phyloP scores from a whole-genome alignment of 1,139 yeast genomes.

The Suhomyces wounanorum region DNA sequence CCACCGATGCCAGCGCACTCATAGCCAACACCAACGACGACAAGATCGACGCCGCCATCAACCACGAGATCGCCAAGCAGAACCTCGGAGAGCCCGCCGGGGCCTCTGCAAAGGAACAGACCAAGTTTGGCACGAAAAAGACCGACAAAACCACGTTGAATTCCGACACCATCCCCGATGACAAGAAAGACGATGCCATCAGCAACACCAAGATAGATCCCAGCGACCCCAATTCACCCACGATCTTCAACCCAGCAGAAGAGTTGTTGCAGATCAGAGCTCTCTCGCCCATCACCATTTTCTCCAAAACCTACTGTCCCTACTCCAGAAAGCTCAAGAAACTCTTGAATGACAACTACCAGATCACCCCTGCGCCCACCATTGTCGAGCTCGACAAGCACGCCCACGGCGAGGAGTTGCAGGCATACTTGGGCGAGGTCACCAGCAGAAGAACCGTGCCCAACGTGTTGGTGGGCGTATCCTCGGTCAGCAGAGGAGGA shows the following conservation, averaged over 20 bases:
- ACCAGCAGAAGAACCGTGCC: constrained; percentile 75
- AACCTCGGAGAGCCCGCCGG: constrained; percentile 7
- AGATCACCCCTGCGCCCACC: constrained; percentile 68
- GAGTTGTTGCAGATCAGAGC: constrained; percentile 61
- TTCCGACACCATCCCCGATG: constrained; percentile 10
- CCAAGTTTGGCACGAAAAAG: not conserved
- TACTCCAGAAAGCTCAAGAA: constrained; percentile 71
- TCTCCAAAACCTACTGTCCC: constrained; percentile 75
- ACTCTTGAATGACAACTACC: constrained; percentile 62
- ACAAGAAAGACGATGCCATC: constrained; percentile 13
- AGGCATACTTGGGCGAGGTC: constrained; percentile 54
- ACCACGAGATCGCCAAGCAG: constrained; percentile 36
- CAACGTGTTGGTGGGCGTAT: constrained; percentile 62
- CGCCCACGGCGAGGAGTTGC: constrained; percentile 62
- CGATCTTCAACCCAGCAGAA: constrained; percentile 56
- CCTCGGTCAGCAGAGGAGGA: constrained; percentile 64
- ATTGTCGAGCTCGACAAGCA: constrained; percentile 85
- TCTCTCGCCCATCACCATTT: constrained; percentile 69
- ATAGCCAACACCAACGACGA: constrained; percentile 40
- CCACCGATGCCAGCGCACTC: constrained; percentile 19
- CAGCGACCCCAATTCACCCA: constrained; percentile 10
- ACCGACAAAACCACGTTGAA: constrained; percentile 3
- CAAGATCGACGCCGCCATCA: constrained; percentile 42
- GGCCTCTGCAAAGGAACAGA: constrained; percentile 7
- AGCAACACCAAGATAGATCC: constrained; percentile 11